Percentiles rank a stretch among this genome's conserved stretches.
These are phyloP conservation scores for Talaromyces verruculosus DNA, from an alignment of 2,329 filamentous ascomycete species.

Conservation along the genomic window DNA sequence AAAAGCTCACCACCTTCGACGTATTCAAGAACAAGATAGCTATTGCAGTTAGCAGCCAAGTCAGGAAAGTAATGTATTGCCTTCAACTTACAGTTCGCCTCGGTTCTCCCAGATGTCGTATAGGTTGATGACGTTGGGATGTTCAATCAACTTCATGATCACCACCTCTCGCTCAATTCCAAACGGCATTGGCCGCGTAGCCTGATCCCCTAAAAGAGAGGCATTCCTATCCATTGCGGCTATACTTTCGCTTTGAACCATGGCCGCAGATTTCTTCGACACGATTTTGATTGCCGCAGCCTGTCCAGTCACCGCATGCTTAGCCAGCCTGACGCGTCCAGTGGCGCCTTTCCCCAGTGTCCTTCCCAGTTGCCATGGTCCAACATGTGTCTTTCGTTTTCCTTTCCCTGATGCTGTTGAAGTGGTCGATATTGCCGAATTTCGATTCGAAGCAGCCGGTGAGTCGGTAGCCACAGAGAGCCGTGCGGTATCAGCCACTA, in stretches of 20 bases:
- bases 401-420: conserved; percentile 57
- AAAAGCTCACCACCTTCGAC: conserved; percentile 84
- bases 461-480: conserved; percentile 54
- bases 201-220: conserved; percentile 56
- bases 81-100: conserved; percentile 74
- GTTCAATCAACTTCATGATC: conserved; percentile 93
- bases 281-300: conserved; percentile 94
- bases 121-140: conserved; percentile 89
- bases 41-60: conserved; percentile 38
- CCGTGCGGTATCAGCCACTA: conserved; percentile 51
- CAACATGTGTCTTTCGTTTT: conserved; percentile 71
- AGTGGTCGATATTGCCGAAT: conserved; percentile 55
- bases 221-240: conserved; percentile 75
- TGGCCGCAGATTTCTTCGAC: conserved; percentile 74
- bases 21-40: conserved; percentile 92
- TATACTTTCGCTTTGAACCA: conserved; percentile 82
- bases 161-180: conserved; percentile 93
- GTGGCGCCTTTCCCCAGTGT: conserved; percentile 88
- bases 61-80: not conserved
- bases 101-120: conserved; percentile 98
- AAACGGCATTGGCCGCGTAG: conserved; percentile 73
- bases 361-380: conserved; percentile 88
- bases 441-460: conserved; percentile 50
- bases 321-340: conserved; percentile 80
- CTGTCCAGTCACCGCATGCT: conserved; percentile 75